These are phyloP conservation scores for Raffaelea ambrosiae DNA, from an alignment of 2,329 filamentous ascomycete species.

Conservation along the genomic window DNA sequence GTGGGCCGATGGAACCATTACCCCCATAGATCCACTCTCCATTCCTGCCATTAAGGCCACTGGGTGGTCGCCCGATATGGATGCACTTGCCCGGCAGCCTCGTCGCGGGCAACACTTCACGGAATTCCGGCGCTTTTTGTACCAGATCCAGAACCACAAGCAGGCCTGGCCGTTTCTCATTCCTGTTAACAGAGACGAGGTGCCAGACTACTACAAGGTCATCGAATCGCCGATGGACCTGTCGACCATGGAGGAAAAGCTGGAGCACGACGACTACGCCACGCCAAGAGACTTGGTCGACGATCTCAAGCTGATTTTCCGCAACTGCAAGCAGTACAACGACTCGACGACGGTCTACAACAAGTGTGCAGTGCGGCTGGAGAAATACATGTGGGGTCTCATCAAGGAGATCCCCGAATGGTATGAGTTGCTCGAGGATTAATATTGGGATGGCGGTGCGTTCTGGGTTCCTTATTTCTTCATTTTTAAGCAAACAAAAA, in stretches of 20 bases:
- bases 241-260: conserved; percentile 88
- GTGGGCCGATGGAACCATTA: conserved; percentile 61
- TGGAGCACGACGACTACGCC: conserved; percentile 86
- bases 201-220: conserved; percentile 97
- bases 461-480: too few relatives aligned
- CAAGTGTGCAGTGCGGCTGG: conserved; percentile 88
- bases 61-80: conserved; percentile 97
- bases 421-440: conserved; percentile 25
- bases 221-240: conserved; percentile 98
- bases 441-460: too few relatives aligned
- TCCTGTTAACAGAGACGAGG: conserved; percentile 90
- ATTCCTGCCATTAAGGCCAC: conserved; percentile 88
- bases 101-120: conserved; percentile 96
- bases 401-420: conserved; percentile 90
- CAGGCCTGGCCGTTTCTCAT: conserved; percentile 91
- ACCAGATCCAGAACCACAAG: conserved; percentile 89
- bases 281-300: conserved; percentile 87
- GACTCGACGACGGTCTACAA: conserved; percentile 91
- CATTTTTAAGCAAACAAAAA: too few relatives aligned
- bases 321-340: conserved; percentile 95
- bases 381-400: conserved; percentile 91
- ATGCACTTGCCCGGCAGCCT: conserved; percentile 87
- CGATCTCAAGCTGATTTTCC: conserved; percentile 82
- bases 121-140: conserved; percentile 83
- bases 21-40: conserved; percentile 72